These are phyloP conservation scores for Leptographium radiaticola DNA, from an alignment of 2,329 filamentous ascomycete species.

Conservation along the genomic window DNA sequence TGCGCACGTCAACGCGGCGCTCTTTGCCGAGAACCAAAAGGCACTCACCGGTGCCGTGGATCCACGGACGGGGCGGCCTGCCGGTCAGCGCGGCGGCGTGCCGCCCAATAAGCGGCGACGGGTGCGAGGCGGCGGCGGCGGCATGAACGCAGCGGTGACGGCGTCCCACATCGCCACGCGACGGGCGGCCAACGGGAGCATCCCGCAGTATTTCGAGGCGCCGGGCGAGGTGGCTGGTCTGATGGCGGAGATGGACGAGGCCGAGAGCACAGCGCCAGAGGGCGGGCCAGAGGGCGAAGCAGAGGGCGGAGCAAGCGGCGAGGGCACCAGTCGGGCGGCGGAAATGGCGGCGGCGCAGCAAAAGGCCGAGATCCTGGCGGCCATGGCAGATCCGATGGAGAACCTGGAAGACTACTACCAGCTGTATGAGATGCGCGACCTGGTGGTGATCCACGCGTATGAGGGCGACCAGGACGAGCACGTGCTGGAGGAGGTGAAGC, in stretches of 20 bases:
- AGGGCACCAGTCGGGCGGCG: slow-evolving; percentile 22
- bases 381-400: slow-evolving; percentile 59
- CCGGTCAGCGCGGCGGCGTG: slow-evolving; percentile 40
- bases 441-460: slow-evolving; percentile 84
- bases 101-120: slow-evolving; percentile 79
- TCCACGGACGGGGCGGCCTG: slow-evolving; percentile 28
- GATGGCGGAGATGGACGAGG: slow-evolving; percentile 72
- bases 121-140: slow-evolving; percentile 60
- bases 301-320: slow-evolving; percentile 44
- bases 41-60: slow-evolving; percentile 56
- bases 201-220: slow-evolving; percentile 69
- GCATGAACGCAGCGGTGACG: slow-evolving; percentile 32
- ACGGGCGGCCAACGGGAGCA: slow-evolving; percentile 51
- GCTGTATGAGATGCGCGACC: slow-evolving; percentile 79
- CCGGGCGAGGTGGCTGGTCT: slow-evolving; percentile 70
- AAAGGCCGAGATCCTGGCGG: slow-evolving; percentile 55
- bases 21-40: slow-evolving; percentile 72
- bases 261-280: slow-evolving; percentile 33
- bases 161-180: slow-evolving; percentile 6
- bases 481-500: slow-evolving; percentile 85
- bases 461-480: slow-evolving; percentile 94
- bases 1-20: slow-evolving; percentile 64
- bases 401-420: slow-evolving; percentile 89
- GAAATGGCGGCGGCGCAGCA: slow-evolving; percentile 28
- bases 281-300: too few species aligned